Evolutionary conservation across 2,329 filamentous ascomycete genomes (phyloP), one percentile per base, ranked within the genome.

Genomic region (Colletotrichum camelliae): DNA sequence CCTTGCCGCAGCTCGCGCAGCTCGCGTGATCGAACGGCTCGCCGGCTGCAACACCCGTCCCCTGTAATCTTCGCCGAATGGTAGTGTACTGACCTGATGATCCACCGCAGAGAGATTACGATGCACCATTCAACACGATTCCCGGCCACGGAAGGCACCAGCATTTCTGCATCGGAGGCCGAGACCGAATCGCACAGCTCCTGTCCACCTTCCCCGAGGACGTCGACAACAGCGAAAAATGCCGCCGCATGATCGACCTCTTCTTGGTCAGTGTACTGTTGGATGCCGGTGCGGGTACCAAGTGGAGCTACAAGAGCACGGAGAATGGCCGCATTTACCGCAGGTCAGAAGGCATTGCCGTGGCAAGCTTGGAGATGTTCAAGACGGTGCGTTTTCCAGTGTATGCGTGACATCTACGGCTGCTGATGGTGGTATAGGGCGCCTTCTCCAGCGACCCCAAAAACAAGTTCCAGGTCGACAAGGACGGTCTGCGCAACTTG

Each of bases 221-320:
- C 13, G 87, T 96, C 55, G 94, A 97, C 83, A 90, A 88, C 77
- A 91, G 92, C 72, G 94, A 96, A 85, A 91, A 92, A 77, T 95
- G 94, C 75, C 92, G 94, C 77, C 91, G 95, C 77, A 85, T 96
- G 77, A 90, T 96, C 75, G 94, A 96, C 80, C 89, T 96, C 43
- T 96, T 96, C 85, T 87, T 96, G 57, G 82, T 97, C 77, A 96
- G 95, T 66, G 95, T 97, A 9, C 87, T 97, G 66, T 89, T 97
- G 10, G 95, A 97, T 82, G 95, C 97, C 6, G 97, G 97, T 55
- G 96, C 97, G 3, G 97, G 97, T 55, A 96, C 93, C 4, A 90
- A 92, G 79, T 99, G 97, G 97, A 93, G 93, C 79, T 99, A 98
- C 87, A 97, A 95, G 87, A 98, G 95, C 82, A 93, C 93, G 77